phyloP scores from a whole-genome alignment of 2,329 filamentous ascomycete genomes.

The Colletotrichum noveboracense region DNA sequence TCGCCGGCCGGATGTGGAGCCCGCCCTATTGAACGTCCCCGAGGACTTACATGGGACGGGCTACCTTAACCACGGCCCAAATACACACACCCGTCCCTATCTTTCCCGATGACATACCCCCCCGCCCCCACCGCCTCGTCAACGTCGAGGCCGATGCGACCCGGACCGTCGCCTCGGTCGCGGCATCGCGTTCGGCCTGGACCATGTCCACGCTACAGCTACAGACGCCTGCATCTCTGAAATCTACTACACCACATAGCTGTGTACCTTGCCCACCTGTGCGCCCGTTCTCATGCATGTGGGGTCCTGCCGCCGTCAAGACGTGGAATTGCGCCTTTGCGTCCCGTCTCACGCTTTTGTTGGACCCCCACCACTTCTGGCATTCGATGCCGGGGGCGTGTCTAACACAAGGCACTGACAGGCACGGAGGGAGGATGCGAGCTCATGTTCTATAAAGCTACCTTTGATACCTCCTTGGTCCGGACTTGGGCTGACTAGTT shows the following conservation, averaged over 20 bases:
- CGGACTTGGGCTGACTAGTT: neutral
- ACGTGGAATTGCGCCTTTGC: constrained; percentile 11
- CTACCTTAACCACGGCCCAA: constrained; percentile 6
- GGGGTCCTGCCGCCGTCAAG: constrained; percentile 5
- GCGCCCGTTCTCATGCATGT: constrained; percentile 9
- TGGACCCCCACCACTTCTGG: constrained; percentile 19
- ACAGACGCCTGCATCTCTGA: neutral
- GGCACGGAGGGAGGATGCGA: constrained; percentile 4
- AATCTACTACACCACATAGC: neutral
- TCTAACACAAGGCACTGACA: constrained; percentile 8
- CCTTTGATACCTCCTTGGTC: constrained; percentile 3
- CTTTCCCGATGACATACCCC: constrained; percentile 18
- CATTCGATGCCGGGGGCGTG: neutral
- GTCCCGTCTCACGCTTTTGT: constrained; percentile 13
- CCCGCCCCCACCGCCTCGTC: constrained; percentile 9
- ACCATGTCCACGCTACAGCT: neutral
- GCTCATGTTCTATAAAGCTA: constrained; percentile 13
- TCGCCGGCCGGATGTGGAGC: neutral
- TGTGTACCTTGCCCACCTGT: constrained; percentile 1
- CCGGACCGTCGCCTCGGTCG: constrained; percentile 14
- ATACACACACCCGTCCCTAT: constrained; percentile 15
- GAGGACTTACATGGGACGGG: constrained; percentile 9
- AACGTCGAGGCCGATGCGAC: constrained; percentile 7
- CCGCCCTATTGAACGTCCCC: neutral
- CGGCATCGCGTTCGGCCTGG: constrained; percentile 14